Base-by-base conservation (phyloP, 1,139 yeast species). In the Keqinozyma sinolaborantium region DNA sequence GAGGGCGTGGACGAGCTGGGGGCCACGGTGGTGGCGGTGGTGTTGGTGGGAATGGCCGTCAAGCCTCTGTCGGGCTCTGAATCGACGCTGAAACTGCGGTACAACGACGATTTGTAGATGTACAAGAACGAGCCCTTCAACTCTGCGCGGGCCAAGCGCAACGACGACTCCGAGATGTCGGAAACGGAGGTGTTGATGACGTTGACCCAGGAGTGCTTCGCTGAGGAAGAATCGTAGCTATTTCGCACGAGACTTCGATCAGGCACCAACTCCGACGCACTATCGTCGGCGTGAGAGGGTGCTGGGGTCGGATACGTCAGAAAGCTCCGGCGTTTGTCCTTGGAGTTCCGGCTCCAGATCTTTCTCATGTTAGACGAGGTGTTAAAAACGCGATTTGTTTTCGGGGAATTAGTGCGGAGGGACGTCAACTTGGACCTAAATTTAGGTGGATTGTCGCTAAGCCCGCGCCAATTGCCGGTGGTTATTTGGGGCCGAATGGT, bases 51-150 rank as follows among this genome's bases (percentile, higher is more conserved):
- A 7, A 18, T 10, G 24, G 9, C 18, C 23, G n/a, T 12, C 19
- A 11, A 23, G 18, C 4, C 21, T n/a, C 18, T 13, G 20, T 16
- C 31, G 21, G 13, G 32, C 24, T 18, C 21, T 7, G 21, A 18
- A 10, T 18, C 21, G 21, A 18, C 10, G 10, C 10, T 18, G 10
- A 18, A 18, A 10, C 9, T 7, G 9, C 10, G 7, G 10, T 18
- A 18, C 7, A 18, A 10, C 9, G 21, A 18, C 9, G 31, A 29
- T 46, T 75, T 79, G 57, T 72, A 80, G 16, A 83, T 50, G 39
- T 67, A 66, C 34, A 83, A 53, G 32, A 68, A 67, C 1, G 85
- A 70, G 6, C 94, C 94, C 44, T 69, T 74, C 40, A 83, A 58
- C 50, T 81, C 88, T 0, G 79, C 83, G 35, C 82, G 65, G 42